A percentile compares a stretch with the other conserved stretches of the same genome.
phyloP scores from a whole-genome alignment of 2,329 filamentous ascomycete genomes.

The Apiospora sp. region DNA sequence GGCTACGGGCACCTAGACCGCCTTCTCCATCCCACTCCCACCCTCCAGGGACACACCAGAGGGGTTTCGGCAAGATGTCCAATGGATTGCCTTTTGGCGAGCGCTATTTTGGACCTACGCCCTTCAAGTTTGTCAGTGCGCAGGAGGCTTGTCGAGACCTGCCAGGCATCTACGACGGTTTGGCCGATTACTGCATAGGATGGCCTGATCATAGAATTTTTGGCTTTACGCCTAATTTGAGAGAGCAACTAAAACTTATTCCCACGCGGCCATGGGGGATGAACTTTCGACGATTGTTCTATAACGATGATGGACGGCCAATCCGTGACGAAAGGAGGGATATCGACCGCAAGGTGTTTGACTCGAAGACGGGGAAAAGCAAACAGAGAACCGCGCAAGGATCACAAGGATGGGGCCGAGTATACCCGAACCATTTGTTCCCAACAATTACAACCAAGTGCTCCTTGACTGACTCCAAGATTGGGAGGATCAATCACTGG shows the following conservation, averaged over 20 bases:
- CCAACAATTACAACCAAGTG: conserved; percentile 68
- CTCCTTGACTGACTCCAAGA: conserved; percentile 60
- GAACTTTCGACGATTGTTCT: conserved; percentile 58
- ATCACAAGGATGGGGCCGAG: conserved; percentile 59
- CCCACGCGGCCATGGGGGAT: conserved; percentile 65
- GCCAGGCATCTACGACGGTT: conserved; percentile 67
- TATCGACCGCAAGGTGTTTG: conserved; percentile 38
- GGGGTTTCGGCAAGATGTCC: conserved; percentile 62
- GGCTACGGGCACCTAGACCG: conserved; percentile 60
- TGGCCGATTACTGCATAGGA: conserved; percentile 66
- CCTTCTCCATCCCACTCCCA: conserved; percentile 71
- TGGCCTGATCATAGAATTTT: conserved; percentile 73
- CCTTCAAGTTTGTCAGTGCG: conserved; percentile 67
- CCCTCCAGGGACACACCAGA: conserved; percentile 43
- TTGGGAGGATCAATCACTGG: conserved; percentile 70
- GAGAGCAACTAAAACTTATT: conserved; percentile 62
- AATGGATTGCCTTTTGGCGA: conserved; percentile 68
- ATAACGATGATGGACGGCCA: conserved; percentile 28
- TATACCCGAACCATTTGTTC: conserved; percentile 61
- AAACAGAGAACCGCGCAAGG: conserved; percentile 42
- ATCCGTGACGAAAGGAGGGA: background rate
- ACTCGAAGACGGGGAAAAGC: conserved; percentile 44
- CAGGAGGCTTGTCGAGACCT: conserved; percentile 65
- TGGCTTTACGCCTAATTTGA: conserved; percentile 47
- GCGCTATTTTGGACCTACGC: conserved; percentile 58